Evolutionary conservation across 2,329 filamentous ascomycete genomes (phyloP), one percentile per base, ranked within the genome.

Genomic region (Phialophora macrospora): DNA sequence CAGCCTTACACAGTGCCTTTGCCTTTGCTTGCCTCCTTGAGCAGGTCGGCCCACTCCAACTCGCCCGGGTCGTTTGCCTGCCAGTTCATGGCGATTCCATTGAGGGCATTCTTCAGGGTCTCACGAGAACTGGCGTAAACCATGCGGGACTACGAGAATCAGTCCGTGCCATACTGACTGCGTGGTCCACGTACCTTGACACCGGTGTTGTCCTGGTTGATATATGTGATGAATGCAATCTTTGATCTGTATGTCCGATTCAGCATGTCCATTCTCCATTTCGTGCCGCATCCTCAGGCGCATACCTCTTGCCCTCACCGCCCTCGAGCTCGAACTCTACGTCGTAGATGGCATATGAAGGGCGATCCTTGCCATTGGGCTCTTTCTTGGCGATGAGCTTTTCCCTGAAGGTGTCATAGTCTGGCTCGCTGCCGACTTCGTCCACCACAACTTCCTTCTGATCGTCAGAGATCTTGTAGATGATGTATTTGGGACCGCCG

Each of bases 381-480:
- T 82, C 77, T 70, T 77, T 78, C 68, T 80, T 77, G 22, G 72
- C 72, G 24, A 76, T 73, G 60, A 83, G 78, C 73, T 80, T 81
- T 64, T 73, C 72, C 70, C 80, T 80, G 77, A 83, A 83, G 48
- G 74, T 75, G 67, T 83, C 80, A 72, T 82, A 83, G 71, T 83
- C 79, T 54, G 74, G 62, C 26, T 83, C 80, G 26, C 72, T 72
- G 64, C 80, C 81, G 56, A 74, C 71, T 62, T 82, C 78, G 44
- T 83, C 81, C 69, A 83, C 75, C 64, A 82, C 80, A 61, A 83
- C 79, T 64, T 80, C 75, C 75, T 80, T 82, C 77, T 81, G 79
- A 74, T 82, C 76, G 71, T 83, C 81, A 69, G 80, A 74, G 72
- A 83, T 80, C 76, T 83, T 83, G 79, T 78, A 83, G 77, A 83